phyloP scores from a whole-genome alignment of 805 yeast genomes.

The Pichia nanzhaoensis region DNA sequence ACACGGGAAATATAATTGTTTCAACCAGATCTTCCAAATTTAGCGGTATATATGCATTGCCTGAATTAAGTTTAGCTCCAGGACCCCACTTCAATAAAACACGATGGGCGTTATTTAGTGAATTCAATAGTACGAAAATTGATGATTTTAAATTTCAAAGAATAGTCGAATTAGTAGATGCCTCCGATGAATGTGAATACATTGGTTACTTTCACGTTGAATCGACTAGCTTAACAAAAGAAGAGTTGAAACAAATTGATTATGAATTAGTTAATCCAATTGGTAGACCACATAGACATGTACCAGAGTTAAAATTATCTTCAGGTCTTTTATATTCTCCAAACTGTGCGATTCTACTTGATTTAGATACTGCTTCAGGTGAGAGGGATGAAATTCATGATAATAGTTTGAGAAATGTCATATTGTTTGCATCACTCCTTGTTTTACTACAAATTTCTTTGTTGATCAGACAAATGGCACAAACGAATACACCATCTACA shows the following conservation, averaged over 20 bases:
- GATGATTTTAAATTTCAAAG: constrained; percentile 34
- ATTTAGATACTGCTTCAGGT: constrained; percentile 40
- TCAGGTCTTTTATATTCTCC: constrained; percentile 74
- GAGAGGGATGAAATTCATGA: constrained; percentile 46
- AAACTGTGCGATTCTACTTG: constrained; percentile 67
- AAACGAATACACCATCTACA: constrained; percentile 72
- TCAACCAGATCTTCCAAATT: constrained; percentile 59
- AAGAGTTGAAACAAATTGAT: constrained; percentile 58
- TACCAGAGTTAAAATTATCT: constrained; percentile 52
- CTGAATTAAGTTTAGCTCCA: constrained; percentile 42
- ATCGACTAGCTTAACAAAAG: constrained; percentile 46
- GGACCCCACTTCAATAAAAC: constrained; percentile 39
- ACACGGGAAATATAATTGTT: constrained; percentile 55
- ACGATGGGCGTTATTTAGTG: constrained; percentile 37
- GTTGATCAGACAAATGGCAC: constrained; percentile 62
- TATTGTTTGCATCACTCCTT: constrained; percentile 39
- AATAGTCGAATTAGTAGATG: constrained; percentile 31
- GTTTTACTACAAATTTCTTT: constrained; percentile 49
- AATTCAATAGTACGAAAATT: constrained; percentile 35
- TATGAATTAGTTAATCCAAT: constrained; percentile 63
- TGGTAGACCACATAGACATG: constrained; percentile 64
- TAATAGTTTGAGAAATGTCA: constrained; percentile 32
- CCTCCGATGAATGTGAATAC: constrained; percentile 55
- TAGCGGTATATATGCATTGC: constrained; percentile 52
- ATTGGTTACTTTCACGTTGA: constrained; percentile 61